Conservation (phyloP, 148 eudicot genomes). For the Silene uniflora region DNA sequence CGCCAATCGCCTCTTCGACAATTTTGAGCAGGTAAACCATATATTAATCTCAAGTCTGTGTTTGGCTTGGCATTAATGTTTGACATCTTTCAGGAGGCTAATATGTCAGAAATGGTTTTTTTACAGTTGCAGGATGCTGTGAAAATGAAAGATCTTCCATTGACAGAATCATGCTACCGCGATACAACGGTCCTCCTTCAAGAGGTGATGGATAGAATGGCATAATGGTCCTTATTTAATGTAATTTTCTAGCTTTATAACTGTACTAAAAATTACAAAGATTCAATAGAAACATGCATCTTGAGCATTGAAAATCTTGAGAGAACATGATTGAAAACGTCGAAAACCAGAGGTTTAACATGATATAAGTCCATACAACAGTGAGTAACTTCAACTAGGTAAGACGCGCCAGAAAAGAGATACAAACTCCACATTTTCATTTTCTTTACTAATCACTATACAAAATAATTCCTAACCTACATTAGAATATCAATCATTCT, state of each 20-base stretch:
- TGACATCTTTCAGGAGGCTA: not conserved
- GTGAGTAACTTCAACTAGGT: constrained; percentile 22
- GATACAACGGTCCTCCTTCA: constrained; percentile 59
- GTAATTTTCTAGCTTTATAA: not conserved
- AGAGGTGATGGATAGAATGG: constrained; percentile 71
- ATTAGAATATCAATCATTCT: constrained; percentile 36
- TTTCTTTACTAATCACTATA: constrained; percentile 30
- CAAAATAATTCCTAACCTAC: constrained; percentile 39
- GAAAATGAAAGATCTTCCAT: constrained; percentile 42
- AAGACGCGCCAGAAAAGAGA: constrained; percentile 19
- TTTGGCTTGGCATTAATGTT: not conserved
- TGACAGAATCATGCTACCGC: constrained; percentile 42
- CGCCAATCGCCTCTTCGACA: constrained; percentile 75
- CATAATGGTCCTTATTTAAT: constrained; percentile 17
- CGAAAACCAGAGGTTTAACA: constrained; percentile 9
- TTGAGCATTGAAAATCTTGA: not conserved
- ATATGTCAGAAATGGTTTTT: not conserved
- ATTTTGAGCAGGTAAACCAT: constrained; percentile 54
- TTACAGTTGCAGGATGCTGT: constrained; percentile 60
- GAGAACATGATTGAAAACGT: not conserved
- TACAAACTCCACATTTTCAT: constrained; percentile 35
- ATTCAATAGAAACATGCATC: not conserved
- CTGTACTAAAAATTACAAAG: constrained; percentile 12
- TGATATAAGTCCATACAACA: constrained; percentile 27
- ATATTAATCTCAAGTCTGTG: not conserved